Conservation (phyloP, 1,139 yeast genomes). For the Taphrina pruni region DNA sequence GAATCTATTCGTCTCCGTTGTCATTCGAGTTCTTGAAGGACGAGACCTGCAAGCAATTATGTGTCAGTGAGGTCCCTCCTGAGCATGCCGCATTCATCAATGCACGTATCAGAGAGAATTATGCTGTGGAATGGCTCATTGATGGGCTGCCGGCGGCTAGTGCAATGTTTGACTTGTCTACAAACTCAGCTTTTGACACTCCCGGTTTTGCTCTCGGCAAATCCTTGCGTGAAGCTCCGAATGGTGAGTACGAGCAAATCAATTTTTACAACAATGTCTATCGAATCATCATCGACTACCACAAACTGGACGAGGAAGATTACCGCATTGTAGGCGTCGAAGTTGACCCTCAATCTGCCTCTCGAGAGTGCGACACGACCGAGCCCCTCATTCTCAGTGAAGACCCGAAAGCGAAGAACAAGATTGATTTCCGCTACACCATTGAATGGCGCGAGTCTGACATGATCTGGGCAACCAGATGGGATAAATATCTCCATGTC, state of each 20-base stretch:
- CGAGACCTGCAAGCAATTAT: constrained; percentile 67
- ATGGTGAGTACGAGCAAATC: constrained; percentile 48
- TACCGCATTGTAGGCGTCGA: constrained; percentile 90
- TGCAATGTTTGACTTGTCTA: constrained; percentile 62
- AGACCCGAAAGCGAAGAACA: constrained; percentile 47
- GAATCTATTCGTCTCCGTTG: constrained; percentile 92
- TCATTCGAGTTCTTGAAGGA: constrained; percentile 77
- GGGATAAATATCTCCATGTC: constrained; percentile 95
- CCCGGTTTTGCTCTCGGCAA: constrained; percentile 82
- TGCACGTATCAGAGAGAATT: constrained; percentile 78
- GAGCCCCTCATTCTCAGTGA: constrained; percentile 46
- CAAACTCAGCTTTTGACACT: constrained; percentile 61
- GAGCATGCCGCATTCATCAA: constrained; percentile 76
- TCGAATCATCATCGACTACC: constrained; percentile 80
- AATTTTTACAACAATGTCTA: constrained; percentile 79
- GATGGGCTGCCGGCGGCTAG: constrained; percentile 94
- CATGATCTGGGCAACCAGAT: constrained; percentile 96
- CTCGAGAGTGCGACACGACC: constrained; percentile 55
- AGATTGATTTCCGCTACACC: constrained; percentile 63
- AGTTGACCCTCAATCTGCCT: constrained; percentile 71
- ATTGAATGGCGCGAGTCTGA: constrained; percentile 69
- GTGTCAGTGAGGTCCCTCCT: constrained; percentile 64
- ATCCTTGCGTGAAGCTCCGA: constrained; percentile 51
- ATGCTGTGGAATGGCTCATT: constrained; percentile 86
- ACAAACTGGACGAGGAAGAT: constrained; percentile 68